These are phyloP conservation scores for Erodium chrysanthum DNA, from an alignment of 441 rosid genomes.

Conservation along the genomic window DNA sequence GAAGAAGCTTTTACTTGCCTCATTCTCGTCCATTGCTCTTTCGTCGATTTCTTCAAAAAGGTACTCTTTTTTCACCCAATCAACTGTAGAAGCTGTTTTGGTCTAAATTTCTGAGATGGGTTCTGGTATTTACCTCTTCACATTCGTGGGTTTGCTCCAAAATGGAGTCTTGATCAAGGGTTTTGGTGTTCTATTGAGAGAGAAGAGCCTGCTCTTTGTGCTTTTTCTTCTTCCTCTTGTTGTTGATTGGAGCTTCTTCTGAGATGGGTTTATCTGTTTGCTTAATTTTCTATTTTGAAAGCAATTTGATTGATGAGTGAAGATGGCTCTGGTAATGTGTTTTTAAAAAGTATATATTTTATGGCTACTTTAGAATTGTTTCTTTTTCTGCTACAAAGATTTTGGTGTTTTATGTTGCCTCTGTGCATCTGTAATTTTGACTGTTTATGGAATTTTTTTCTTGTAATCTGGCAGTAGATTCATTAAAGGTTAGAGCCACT, in stretches of 20 bases:
- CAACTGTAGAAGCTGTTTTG: not conserved
- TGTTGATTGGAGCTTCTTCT: not conserved
- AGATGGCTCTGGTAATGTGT: not conserved
- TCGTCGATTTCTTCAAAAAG: not conserved
- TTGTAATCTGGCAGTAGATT: not conserved
- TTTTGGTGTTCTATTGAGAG: conserved; percentile 11
- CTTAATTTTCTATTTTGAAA: too few species aligned
- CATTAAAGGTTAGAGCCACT: not conserved
- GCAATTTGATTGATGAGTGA: too few species aligned
- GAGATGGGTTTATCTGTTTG: too few species aligned
- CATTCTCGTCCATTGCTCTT: not conserved
- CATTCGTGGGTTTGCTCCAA: conserved; percentile 22
- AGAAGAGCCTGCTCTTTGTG: not conserved
- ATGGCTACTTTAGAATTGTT: not conserved
- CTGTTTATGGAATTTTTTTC: not conserved
- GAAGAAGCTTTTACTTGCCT: not conserved
- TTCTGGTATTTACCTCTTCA: conserved; percentile 20
- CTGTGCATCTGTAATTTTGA: not conserved
- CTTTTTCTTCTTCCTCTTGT: not conserved
- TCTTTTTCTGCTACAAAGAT: not conserved
- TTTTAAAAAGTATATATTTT: too few species aligned
- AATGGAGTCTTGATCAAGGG: conserved; percentile 20
- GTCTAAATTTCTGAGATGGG: conserved; percentile 16
- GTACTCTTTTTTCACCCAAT: not conserved
- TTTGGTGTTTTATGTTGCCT: not conserved